These are phyloP conservation scores for Leptographium galeiforme DNA, from an alignment of 2,329 filamentous ascomycete genomes.

Conservation along the genomic window DNA sequence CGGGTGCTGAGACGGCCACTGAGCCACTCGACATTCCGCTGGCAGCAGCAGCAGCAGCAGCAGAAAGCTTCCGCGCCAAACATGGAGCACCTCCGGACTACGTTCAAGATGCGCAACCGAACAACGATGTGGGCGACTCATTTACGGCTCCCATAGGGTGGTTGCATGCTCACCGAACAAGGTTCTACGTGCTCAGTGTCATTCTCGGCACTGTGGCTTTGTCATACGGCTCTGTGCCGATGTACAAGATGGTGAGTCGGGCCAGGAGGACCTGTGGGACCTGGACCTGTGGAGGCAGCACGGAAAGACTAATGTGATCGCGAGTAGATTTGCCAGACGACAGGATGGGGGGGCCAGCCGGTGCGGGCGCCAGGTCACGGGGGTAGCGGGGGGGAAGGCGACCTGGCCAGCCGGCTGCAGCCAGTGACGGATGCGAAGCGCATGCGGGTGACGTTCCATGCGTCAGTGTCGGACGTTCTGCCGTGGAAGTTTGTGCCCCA, in stretches of 20 bases:
- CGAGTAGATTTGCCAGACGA: constrained; percentile 63
- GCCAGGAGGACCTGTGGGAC: too few relatives aligned
- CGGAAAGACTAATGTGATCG: not conserved
- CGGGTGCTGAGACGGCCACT: not conserved
- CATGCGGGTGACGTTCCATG: constrained; percentile 90
- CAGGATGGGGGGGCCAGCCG: constrained; percentile 86
- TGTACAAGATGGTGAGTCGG: constrained; percentile 66
- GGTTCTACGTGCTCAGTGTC: constrained; percentile 55
- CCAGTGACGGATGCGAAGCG: constrained; percentile 72
- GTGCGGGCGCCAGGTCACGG: constrained; percentile 64
- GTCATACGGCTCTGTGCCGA: constrained; percentile 69
- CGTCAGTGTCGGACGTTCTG: constrained; percentile 85
- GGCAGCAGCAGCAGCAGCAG: not conserved
- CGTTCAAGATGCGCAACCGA: constrained; percentile 54
- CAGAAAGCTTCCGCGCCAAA: constrained; percentile 23
- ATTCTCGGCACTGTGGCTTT: constrained; percentile 69
- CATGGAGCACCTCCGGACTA: constrained; percentile 51
- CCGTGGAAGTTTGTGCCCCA: constrained; percentile 97
- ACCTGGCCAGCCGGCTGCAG: constrained; percentile 62
- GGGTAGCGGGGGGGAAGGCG: constrained; percentile 36
- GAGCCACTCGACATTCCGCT: not conserved
- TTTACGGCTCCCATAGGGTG: too few relatives aligned
- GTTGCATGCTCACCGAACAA: not conserved
- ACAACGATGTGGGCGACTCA: constrained; percentile 42
- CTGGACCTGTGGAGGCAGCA: not conserved